Percentiles rank a stretch among this genome's conserved stretches.
Conservation (phyloP, 352 stramenopile genomes). For the Phytophthora crassamura region DNA sequence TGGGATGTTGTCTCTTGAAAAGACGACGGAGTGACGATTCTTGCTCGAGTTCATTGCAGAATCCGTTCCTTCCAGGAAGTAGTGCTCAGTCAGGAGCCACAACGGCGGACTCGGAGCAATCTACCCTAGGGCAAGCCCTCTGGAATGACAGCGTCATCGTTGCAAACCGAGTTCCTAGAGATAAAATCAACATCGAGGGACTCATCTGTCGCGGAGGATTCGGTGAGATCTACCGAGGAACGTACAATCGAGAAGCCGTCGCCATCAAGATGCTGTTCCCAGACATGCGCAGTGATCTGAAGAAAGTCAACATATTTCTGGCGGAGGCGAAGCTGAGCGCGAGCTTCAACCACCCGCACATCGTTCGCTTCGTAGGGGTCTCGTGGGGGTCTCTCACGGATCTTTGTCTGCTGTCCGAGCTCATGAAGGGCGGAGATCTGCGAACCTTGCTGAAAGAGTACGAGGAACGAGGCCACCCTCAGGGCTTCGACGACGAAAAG, state of each 20-base stretch:
- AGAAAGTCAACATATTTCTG: not conserved
- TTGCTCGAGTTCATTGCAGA: not conserved
- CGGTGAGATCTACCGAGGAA: not conserved
- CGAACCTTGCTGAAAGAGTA: not conserved
- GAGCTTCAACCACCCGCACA: not conserved
- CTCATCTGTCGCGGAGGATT: conserved; percentile 1
- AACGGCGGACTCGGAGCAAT: conserved; percentile 2
- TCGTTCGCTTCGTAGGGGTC: not conserved
- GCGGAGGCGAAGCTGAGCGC: not conserved
- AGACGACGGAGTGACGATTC: not conserved
- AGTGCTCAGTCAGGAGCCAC: conserved; percentile 3
- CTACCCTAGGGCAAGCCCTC: too few relatives aligned
- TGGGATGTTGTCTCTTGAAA: conserved; percentile 1
- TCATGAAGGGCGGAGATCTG: not conserved
- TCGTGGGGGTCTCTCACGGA: not conserved
- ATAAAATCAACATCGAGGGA: not conserved
- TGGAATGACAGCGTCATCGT: not conserved
- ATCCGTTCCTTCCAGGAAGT: conserved; percentile 7
- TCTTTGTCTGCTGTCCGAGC: not conserved
- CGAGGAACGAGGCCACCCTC: not conserved
- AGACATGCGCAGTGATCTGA: not conserved
- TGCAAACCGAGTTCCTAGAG: not conserved
- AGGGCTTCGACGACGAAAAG: not conserved
- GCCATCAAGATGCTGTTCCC: not conserved
- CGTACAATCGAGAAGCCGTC: not conserved